Base-by-base conservation (phyloP, 768 basidiomycete species). In the Fomitopsis serialis region DNA sequence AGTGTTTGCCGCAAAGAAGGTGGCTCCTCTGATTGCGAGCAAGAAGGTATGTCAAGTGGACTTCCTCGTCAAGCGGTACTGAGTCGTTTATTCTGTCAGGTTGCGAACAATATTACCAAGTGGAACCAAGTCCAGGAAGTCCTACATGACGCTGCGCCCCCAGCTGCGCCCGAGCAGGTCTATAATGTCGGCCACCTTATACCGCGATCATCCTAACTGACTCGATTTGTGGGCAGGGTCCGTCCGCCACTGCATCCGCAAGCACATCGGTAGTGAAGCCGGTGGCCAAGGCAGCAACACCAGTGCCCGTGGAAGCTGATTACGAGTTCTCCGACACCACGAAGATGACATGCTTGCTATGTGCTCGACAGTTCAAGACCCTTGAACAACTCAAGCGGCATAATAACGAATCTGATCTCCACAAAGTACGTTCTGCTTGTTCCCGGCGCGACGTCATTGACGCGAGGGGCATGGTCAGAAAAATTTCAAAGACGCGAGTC, bases 101-200 rank as follows among this genome's bases (percentile, higher is more conserved):
- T 52, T 34, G 48, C 81, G 46, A 89, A 80, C 67, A 93, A 94
- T 63, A 98, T 99, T 65, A 85, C 79, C 63, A 98, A 98, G 67
- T 99, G 96, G 97, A 98, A 95, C 66, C 87, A 87, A 72, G 91
- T 95, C 10, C 92, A 96, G 70, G 87, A 87, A 70, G 95, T 93
- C 63, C 77, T 97, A 35, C 59, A 66, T 23, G 68, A 60, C 53
- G 56, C 64, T 48, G n/a, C 23, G 11, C 13, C 48, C 24, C 37
- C 53, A 1, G 45, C 46, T 13, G 40, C 24, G 25, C 13, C 15
- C 37, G 37, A 40, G 37, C 37, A 40, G 13, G 37, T 19, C 4
- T 6, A 15, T 17, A 15, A 7, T 40, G 15, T 17, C 37, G 5
- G 8, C 19, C 19, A 32, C 29, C 29, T 32, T 32, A 11, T 32